Evolutionary conservation across 768 basidiomycete species (phyloP).

Genomic region (Mycena filopes): DNA sequence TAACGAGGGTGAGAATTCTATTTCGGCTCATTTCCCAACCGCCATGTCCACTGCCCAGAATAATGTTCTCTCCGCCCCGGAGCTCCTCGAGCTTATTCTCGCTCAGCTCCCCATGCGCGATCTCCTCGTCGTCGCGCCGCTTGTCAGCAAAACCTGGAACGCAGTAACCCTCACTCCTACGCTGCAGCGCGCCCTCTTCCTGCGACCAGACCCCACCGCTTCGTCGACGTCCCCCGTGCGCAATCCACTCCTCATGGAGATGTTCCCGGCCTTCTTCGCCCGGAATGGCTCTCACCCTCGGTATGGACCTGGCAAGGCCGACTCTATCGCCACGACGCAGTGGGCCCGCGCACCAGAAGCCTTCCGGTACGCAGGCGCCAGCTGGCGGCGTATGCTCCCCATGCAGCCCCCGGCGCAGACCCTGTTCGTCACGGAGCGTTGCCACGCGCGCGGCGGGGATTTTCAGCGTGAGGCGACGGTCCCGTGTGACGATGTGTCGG

Average conservation of each 20-base stretch:
- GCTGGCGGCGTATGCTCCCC: conserved; percentile 16
- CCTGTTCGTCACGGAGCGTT: not conserved
- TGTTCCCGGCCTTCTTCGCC: too few relatives aligned
- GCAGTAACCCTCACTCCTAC: not conserved
- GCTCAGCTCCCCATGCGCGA: not conserved
- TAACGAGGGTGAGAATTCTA: too few relatives aligned
- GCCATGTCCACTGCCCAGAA: not conserved
- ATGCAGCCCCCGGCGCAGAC: not conserved
- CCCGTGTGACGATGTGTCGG: not conserved
- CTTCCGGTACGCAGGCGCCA: not conserved
- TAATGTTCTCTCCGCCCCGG: not conserved
- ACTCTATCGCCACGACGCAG: not conserved
- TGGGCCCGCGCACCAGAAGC: conserved; percentile 1
- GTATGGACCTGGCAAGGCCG: too few relatives aligned
- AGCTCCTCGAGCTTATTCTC: not conserved
- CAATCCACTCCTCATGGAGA: too few relatives aligned
- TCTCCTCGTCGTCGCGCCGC: not conserved
- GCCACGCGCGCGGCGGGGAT: not conserved
- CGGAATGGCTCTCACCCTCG: too few relatives aligned
- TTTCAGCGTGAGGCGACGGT: not conserved
- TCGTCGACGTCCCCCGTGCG: too few relatives aligned
- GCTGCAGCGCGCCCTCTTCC: not conserved
- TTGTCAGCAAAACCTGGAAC: not conserved
- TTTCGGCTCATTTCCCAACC: too few relatives aligned
- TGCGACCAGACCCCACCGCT: not conserved